Conservation (phyloP, 2,329 filamentous ascomycete species). For the Hirsutella thompsonii region DNA sequence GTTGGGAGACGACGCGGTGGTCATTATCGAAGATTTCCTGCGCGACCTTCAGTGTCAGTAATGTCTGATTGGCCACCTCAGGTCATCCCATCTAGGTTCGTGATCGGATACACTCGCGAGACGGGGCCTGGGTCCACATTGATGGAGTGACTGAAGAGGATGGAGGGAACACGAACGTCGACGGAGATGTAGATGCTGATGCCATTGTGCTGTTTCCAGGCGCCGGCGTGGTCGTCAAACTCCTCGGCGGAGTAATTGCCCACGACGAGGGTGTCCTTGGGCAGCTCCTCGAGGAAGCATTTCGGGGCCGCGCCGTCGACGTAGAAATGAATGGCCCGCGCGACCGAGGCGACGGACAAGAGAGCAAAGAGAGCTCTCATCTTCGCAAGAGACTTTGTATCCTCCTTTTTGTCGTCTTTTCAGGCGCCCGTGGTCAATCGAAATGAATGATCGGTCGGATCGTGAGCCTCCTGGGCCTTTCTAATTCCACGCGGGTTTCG, state of each 20-base stretch:
- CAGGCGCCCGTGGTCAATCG: no score
- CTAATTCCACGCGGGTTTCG: no score
- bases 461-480: no score
- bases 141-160: not conserved
- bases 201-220: slow-evolving; percentile 61
- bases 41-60: no score
- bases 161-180: slow-evolving; percentile 41
- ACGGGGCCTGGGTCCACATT: slow-evolving; percentile 2
- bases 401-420: no score
- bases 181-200: slow-evolving; percentile 84
- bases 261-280: slow-evolving; percentile 93
- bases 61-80: no score
- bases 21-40: slow-evolving; percentile 93
- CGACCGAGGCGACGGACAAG: slow-evolving; percentile 49
- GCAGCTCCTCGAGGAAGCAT: slow-evolving; percentile 97
- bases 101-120: no score
- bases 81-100: no score
- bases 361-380: slow-evolving; percentile 54
- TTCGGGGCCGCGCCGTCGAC: slow-evolving; percentile 76
- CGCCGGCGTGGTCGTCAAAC: slow-evolving; percentile 56
- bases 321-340: slow-evolving; percentile 89
- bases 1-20: slow-evolving; percentile 87
- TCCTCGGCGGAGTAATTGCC: slow-evolving; percentile 84
- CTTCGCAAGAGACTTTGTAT: slow-evolving; percentile 6
- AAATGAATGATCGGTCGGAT: no score